These are phyloP conservation scores for Globisporangium mamillatum DNA, from an alignment of 352 stramenopile genomes.

Conservation along the genomic window DNA sequence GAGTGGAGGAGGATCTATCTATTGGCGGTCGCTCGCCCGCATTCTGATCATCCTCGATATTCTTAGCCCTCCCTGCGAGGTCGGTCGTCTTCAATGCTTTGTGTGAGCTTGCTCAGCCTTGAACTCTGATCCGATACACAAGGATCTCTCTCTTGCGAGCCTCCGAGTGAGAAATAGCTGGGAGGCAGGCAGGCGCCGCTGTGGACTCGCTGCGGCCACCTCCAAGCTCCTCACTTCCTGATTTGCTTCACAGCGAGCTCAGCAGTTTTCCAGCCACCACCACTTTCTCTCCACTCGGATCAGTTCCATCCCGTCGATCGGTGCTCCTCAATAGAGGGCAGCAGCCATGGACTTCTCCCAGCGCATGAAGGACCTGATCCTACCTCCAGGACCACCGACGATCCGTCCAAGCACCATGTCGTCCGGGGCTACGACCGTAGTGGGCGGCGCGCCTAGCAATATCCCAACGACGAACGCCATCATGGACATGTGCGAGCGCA, in stretches of 20 bases:
- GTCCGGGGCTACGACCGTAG: conserved; percentile 25
- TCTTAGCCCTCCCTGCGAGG: neutral
- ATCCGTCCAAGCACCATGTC: conserved; percentile 48
- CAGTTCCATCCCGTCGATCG: neutral
- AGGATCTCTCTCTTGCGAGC: conserved; percentile 5
- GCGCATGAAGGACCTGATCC: conserved; percentile 70
- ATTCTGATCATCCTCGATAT: neutral
- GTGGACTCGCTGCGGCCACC: neutral
- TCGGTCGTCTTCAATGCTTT: neutral
- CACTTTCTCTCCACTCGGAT: neutral
- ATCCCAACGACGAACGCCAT: conserved; percentile 27
- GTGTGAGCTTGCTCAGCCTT: neutral
- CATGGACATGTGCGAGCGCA: conserved; percentile 52
- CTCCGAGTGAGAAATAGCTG: conserved; percentile 5
- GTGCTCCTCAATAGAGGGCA: neutral
- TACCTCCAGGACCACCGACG: conserved; percentile 43
- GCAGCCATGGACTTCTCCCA: conserved; percentile 66
- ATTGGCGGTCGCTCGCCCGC: neutral
- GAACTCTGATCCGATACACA: neutral
- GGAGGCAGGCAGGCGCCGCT: neutral
- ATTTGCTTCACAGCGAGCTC: conserved; percentile 13
- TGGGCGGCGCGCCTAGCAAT: conserved; percentile 12
- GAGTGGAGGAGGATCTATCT: neutral
- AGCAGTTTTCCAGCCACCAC: neutral
- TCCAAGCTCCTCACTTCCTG: conserved; percentile 6